Evolutionary conservation across 169 alveolate genomes (phyloP).

Genomic region (Eimeria praecox): DNA sequence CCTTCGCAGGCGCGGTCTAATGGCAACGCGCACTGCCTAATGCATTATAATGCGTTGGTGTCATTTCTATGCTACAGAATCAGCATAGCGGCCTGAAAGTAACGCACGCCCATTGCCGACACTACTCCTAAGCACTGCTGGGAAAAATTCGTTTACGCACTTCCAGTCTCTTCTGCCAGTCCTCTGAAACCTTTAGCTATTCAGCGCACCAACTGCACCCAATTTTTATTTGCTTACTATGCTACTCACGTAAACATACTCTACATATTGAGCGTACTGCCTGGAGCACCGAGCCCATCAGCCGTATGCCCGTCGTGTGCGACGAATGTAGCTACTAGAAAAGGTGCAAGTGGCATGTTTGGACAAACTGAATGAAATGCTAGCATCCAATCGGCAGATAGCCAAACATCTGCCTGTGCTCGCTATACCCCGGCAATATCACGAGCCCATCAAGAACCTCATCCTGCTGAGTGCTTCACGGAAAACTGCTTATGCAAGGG

Average conservation of each 20-base stretch:
- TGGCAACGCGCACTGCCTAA: not conserved
- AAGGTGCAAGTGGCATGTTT: not conserved
- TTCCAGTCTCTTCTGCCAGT: not conserved
- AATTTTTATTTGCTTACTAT: not conserved
- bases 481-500: not conserved
- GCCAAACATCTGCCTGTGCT: not conserved
- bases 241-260: not conserved
- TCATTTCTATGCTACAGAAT: not conserved
- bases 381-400: too few species aligned
- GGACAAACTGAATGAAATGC: too few species aligned
- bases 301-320: not conserved
- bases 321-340: not conserved
- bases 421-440: not conserved
- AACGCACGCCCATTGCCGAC: not conserved
- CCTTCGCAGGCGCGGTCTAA: not conserved
- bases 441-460: not conserved
- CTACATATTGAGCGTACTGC: not conserved
- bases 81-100: not conserved
- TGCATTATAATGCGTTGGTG: not conserved
- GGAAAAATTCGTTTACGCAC: not conserved
- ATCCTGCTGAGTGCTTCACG: not conserved
- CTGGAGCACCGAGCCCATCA: not conserved
- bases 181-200: not conserved
- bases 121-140: not conserved
- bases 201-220: not conserved